Base-by-base conservation (phyloP, 2,329 filamentous ascomycete genomes). In the Trichothecium sympodiale region DNA sequence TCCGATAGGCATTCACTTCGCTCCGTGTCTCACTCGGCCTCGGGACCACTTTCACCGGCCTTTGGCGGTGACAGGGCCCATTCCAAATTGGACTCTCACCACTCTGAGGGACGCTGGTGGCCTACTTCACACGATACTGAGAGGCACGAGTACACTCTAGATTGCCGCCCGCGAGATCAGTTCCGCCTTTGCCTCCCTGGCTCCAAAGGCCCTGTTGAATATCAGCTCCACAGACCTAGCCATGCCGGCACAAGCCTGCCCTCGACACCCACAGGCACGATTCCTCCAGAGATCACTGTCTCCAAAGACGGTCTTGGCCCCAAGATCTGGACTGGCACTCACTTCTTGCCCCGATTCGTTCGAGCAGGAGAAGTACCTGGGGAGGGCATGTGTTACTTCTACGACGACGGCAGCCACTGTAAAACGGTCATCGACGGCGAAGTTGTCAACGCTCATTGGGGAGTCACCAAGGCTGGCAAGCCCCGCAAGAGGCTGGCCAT, bases 401-500 rank as follows among this genome's bases (percentile, higher is more conserved):
- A 91, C 53, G 84, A 89, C 43, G 85, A 93, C 51, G 83, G 83
- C 20, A 82, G 77, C 36, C 80, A 84, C 53, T 89, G 83, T 62
- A 85, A 83, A 48, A 84, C 83, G 27, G 66, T 83, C 18, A 88
- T 94, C 43, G 84, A 94, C 47, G 87, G 87, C 14, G 83, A 94
- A 53, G 69, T 70, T 1, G 86, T 94, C 35, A 94, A 94, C 53
- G 84, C 87, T 2, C 83, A 85, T 46, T 94, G 88, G 88, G 87
- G 88, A 13, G 78, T 94, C 8, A 94, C 88, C 26, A 94, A 94
- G 60, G 87, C 88, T 3, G 88, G 88, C 12, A 94, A 94, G 62
- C 87, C 88, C 33, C 76, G 88, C 46, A 95, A 95, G 62, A 73
- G 88, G 38, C 68, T 94, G 38, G 87, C 88, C 17, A 87, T 94